Evolutionary conservation across 306 rosid genomes (phyloP).

Genomic region (Leucaena leucocephala): DNA sequence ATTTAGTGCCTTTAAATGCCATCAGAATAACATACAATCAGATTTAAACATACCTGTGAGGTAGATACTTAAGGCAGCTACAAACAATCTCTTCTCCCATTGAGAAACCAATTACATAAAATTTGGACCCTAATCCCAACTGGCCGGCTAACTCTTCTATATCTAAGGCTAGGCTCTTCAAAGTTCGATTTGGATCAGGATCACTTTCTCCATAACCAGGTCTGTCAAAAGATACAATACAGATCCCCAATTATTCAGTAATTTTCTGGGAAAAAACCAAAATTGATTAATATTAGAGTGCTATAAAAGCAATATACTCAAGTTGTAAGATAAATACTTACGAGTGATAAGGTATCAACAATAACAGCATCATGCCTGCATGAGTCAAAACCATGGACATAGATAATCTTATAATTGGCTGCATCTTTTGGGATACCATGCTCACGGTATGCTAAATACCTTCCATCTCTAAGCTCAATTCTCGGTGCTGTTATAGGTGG

Average conservation of each 20-base stretch:
- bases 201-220: slow-evolving; percentile 93
- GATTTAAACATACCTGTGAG: slow-evolving; percentile 55
- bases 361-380: slow-evolving; percentile 70
- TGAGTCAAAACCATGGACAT: slow-evolving; percentile 56
- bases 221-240: slow-evolving; percentile 68
- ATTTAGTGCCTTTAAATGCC: not conserved
- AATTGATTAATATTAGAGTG: slow-evolving; percentile 24
- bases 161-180: slow-evolving; percentile 66
- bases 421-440: slow-evolving; percentile 69
- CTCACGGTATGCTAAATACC: slow-evolving; percentile 86
- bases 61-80: slow-evolving; percentile 73
- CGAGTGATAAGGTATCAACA: slow-evolving; percentile 58
- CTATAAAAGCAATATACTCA: not conserved
- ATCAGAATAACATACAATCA: not conserved
- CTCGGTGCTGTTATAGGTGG: slow-evolving; percentile 74
- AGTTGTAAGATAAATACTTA: slow-evolving; percentile 35
- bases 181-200: slow-evolving; percentile 69
- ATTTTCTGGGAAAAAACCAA: slow-evolving; percentile 46
- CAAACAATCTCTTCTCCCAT: slow-evolving; percentile 67
- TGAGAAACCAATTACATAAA: slow-evolving; percentile 67
- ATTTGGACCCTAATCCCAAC: slow-evolving; percentile 68
- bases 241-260: slow-evolving; percentile 58
- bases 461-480: slow-evolving; percentile 82
- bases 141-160: slow-evolving; percentile 81
- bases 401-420: slow-evolving; percentile 71